phyloP scores from a whole-genome alignment of 2,329 filamentous ascomycete genomes.

The Verruconis gallopava region DNA sequence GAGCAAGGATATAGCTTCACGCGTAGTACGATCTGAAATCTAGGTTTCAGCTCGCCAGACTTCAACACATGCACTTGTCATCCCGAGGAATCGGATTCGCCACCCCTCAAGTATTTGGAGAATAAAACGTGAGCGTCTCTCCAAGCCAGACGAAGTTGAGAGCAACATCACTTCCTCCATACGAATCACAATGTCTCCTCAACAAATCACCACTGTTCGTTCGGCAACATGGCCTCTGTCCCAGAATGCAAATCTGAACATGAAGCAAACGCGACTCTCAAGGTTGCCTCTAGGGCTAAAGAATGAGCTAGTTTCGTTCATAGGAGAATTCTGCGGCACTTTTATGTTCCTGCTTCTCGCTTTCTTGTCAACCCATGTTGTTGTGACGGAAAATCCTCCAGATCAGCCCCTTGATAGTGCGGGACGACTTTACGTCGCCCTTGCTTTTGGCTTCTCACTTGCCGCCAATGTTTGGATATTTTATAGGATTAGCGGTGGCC shows the following conservation, averaged over 20 bases:
- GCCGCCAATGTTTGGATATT: slow-evolving; percentile 30
- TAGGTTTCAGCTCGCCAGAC: neutral
- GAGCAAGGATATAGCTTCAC: neutral
- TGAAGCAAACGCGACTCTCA: neutral
- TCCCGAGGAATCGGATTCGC: neutral
- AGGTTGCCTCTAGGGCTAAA: slow-evolving; percentile 6
- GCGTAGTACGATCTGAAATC: no score
- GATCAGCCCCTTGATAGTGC: slow-evolving; percentile 9
- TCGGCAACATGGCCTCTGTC: neutral
- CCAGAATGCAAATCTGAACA: neutral
- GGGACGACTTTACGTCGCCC: slow-evolving; percentile 22
- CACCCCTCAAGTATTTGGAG: neutral
- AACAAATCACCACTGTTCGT: neutral
- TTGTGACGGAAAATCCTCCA: slow-evolving; percentile 17
- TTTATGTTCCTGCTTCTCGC: slow-evolving; percentile 29
- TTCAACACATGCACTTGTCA: neutral
- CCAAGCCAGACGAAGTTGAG: no score
- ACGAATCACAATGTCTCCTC: neutral
- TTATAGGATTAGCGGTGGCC: slow-evolving; percentile 22
- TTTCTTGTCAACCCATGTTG: slow-evolving; percentile 18
- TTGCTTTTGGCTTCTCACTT: slow-evolving; percentile 25
- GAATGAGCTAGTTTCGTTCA: slow-evolving; percentile 23
- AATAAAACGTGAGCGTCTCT: neutral
- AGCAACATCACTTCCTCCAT: neutral
- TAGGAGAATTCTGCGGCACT: slow-evolving; percentile 26